Conservation (phyloP, 768 basidiomycete genomes). For the Leucosporidium creatinivorum region DNA sequence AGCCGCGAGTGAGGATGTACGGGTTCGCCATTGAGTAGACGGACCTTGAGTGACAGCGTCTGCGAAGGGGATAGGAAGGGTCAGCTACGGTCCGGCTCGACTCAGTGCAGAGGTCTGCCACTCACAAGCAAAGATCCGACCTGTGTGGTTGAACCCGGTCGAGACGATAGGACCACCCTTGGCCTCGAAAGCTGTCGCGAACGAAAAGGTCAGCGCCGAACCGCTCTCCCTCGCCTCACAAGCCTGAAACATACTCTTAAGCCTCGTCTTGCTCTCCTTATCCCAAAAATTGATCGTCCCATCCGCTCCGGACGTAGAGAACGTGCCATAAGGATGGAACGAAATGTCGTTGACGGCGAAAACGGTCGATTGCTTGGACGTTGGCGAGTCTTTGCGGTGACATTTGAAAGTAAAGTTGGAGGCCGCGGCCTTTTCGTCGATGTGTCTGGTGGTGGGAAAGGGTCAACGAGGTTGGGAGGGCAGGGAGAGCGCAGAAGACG, state of each 20-base stretch:
- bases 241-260: neutral
- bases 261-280: neutral
- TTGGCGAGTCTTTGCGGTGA: conserved; percentile 55
- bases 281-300: neutral
- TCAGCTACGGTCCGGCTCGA: neutral
- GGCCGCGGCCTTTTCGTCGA: neutral
- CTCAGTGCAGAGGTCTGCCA: too few relatives aligned
- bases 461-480: too few relatives aligned
- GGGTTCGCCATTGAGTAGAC: too few relatives aligned
- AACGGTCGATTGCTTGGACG: conserved; percentile 57
- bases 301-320: neutral
- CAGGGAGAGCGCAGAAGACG: conserved; percentile 40
- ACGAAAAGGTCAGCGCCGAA: neutral
- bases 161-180: neutral
- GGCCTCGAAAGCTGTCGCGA: neutral
- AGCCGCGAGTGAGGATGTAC: neutral
- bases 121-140: neutral
- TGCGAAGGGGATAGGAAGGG: neutral
- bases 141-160: neutral
- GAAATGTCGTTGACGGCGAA: conserved; percentile 79
- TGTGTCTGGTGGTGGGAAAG: too few relatives aligned
- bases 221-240: neutral
- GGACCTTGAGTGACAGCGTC: too few relatives aligned
- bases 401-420: conserved; percentile 81
- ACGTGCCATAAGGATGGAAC: conserved; percentile 75